phyloP scores from a whole-genome alignment of 805 yeast genomes.

The Pichia phayaonensis region DNA sequence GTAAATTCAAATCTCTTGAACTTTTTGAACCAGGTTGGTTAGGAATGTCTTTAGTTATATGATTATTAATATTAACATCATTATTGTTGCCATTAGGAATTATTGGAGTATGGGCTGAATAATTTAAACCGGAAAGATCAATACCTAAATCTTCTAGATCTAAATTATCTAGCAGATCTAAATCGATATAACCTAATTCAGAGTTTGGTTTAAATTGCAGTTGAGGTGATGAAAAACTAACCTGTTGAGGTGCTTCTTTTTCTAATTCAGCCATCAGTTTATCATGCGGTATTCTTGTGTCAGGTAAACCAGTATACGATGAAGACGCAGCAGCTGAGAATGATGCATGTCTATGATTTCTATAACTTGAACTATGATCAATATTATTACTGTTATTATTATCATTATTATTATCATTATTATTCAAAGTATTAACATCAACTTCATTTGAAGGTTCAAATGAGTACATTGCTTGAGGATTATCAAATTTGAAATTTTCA shows the following conservation, averaged over 20 bases:
- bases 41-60: not conserved
- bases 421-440: not conserved
- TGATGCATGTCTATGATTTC: constrained; percentile 44
- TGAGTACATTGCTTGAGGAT: constrained; percentile 11
- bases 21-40: not conserved
- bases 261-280: constrained; percentile 11
- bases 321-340: constrained; percentile 56
- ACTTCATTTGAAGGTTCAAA: constrained; percentile 1
- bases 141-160: constrained; percentile 22
- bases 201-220: constrained; percentile 19
- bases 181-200: constrained; percentile 29
- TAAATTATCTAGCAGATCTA: constrained; percentile 21
- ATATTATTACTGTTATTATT: not conserved
- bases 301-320: constrained; percentile 43
- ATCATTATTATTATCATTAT: too few relatives aligned
- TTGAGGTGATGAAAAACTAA: constrained; percentile 80
- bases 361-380: constrained; percentile 12
- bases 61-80: not conserved
- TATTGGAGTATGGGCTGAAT: not conserved
- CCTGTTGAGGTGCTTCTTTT: constrained; percentile 54
- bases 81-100: not conserved
- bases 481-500: constrained; percentile 7
- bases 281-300: constrained; percentile 6
- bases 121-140: constrained; percentile 10
- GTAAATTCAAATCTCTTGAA: constrained; percentile 7